Conservation (phyloP, 2,329 filamentous ascomycete species). For the Ophiostoma perfectum region DNA sequence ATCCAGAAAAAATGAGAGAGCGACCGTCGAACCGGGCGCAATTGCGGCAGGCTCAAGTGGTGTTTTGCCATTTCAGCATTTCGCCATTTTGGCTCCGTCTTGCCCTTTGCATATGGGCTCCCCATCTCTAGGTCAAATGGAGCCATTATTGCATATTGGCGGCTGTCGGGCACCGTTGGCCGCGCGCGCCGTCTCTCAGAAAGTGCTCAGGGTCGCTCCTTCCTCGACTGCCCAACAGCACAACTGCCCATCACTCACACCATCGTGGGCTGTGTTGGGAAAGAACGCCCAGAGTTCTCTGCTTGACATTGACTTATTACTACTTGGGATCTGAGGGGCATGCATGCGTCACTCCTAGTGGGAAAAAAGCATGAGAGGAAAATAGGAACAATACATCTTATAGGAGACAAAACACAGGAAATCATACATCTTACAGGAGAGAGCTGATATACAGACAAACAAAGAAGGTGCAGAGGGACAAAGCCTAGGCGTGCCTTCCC, state of each 20-base stretch:
- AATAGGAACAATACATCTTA: no score
- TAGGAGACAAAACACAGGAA: no score
- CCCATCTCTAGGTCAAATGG: neutral
- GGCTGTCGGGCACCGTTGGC: slow-evolving; percentile 10
- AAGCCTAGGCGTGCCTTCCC: no score
- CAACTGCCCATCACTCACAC: neutral
- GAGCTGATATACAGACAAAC: no score
- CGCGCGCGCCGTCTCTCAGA: neutral
- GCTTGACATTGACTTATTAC: no score
- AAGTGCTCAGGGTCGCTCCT: neutral
- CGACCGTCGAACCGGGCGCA: neutral
- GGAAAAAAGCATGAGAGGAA: no score
- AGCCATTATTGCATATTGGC: neutral
- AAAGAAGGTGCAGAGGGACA: no score
- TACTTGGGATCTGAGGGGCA: no score
- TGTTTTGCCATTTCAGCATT: slow-evolving; percentile 19
- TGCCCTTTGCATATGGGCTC: neutral
- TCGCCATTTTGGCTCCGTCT: neutral
- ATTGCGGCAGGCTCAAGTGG: slow-evolving; percentile 17
- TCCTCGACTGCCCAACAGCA: neutral
- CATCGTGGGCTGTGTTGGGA: slow-evolving; percentile 4
- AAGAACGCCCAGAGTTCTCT: neutral
- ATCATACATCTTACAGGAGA: no score
- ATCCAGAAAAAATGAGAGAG: neutral
- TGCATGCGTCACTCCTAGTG: no score